Percentiles rank a stretch among this genome's conserved stretches.
Evolutionary conservation across 129 eudicot species (phyloP).

Genomic region (Flaveria trinervia): DNA sequence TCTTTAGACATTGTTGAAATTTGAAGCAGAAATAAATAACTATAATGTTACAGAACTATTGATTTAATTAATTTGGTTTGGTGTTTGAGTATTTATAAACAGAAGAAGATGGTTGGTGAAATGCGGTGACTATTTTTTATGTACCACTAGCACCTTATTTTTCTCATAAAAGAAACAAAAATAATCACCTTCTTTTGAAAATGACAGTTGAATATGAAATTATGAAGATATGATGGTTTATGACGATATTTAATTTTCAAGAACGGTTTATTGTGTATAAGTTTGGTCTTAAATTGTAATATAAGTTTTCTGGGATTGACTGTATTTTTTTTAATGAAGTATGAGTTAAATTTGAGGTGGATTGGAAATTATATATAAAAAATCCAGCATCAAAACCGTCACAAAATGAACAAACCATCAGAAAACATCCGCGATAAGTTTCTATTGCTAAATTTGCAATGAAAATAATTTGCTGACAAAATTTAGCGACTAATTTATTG

Average conservation of each 20-base stretch:
- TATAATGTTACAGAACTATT: conserved; percentile 22
- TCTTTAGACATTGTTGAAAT: conserved; percentile 63
- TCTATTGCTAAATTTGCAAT: background rate
- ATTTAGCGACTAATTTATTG: no score
- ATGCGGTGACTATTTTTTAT: conserved; percentile 49
- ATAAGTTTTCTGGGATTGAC: background rate
- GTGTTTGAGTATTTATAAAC: conserved; percentile 41
- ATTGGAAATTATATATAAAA: background rate
- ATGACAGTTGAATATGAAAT: conserved; percentile 41
- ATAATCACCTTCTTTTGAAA: conserved; percentile 41
- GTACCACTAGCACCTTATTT: conserved; percentile 45
- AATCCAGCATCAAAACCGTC: background rate
- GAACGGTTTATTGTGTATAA: background rate
- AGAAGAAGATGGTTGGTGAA: conserved; percentile 56
- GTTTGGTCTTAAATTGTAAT: conserved; percentile 12
- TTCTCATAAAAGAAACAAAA: conserved; percentile 41
- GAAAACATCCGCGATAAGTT: background rate
- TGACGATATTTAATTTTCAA: background rate
- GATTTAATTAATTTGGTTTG: conserved; percentile 16
- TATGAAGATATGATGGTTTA: background rate
- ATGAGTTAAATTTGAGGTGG: background rate
- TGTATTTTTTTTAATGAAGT: background rate
- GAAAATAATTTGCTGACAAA: background rate
- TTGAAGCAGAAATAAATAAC: conserved; percentile 12
- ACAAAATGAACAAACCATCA: background rate